Conservation (phyloP, 2,329 filamentous ascomycete species). For the Plectosphaerella cucumerina region DNA sequence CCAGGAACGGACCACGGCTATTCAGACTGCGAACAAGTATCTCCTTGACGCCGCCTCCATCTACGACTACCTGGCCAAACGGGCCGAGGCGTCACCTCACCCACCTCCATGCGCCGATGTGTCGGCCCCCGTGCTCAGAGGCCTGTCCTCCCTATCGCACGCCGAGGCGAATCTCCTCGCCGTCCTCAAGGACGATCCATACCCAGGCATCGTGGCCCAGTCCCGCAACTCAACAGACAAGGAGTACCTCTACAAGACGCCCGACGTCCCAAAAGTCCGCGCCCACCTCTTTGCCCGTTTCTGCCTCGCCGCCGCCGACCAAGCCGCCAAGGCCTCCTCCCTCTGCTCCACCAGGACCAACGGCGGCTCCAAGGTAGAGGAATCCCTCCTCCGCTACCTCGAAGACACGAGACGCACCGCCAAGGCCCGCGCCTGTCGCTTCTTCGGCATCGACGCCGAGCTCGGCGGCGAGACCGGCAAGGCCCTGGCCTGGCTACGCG, state of each 20-base stretch:
- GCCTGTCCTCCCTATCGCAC: conserved; percentile 63
- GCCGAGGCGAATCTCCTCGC: conserved; percentile 88
- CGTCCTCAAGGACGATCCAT: conserved; percentile 91
- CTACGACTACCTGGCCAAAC: conserved; percentile 65
- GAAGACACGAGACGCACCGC: conserved; percentile 71
- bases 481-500: conserved; percentile 81
- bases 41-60: conserved; percentile 76
- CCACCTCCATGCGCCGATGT: conserved; percentile 46
- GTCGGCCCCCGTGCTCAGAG: conserved; percentile 45
- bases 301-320: conserved; percentile 83
- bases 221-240: conserved; percentile 76
- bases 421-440: conserved; percentile 81
- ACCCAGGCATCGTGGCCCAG: conserved; percentile 77
- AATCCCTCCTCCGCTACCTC: conserved; percentile 67
- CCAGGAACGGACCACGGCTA: conserved; percentile 65
- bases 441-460: conserved; percentile 88
- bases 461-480: conserved; percentile 74
- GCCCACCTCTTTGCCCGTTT: conserved; percentile 83
- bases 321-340: conserved; percentile 68
- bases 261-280: conserved; percentile 82
- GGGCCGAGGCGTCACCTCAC: conserved; percentile 39
- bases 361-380: conserved; percentile 51
- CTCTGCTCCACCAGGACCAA: conserved; percentile 32
- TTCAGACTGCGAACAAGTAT: conserved; percentile 71
- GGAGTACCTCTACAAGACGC: conserved; percentile 95